phyloP scores from a whole-genome alignment of 208 protist species.

The Trypanosoma rangeli region DNA sequence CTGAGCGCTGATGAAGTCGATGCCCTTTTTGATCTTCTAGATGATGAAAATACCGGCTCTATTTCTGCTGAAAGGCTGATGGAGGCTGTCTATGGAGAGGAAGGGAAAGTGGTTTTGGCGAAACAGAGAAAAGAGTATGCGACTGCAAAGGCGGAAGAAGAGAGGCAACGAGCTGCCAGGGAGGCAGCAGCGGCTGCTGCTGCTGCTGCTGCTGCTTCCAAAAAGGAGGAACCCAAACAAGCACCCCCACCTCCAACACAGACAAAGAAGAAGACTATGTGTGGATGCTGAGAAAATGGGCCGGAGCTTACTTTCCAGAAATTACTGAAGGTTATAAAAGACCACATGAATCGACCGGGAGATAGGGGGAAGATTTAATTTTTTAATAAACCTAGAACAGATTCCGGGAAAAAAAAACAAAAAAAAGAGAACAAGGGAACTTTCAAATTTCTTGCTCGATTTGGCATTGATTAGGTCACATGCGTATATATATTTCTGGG shows the following conservation, averaged over 20 bases:
- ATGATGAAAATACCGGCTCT: slow-evolving; percentile 66
- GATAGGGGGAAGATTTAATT: neutral
- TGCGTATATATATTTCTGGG: neutral
- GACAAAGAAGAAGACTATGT: slow-evolving; percentile 50
- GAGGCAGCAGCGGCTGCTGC: slow-evolving; percentile 20
- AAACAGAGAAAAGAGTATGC: slow-evolving; percentile 51
- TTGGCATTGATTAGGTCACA: neutral
- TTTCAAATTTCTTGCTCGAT: neutral
- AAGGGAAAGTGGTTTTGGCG: slow-evolving; percentile 44
- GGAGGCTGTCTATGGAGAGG: slow-evolving; percentile 71
- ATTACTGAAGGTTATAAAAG: slow-evolving; percentile 8
- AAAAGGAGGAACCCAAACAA: neutral
- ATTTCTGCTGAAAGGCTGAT: slow-evolving; percentile 73
- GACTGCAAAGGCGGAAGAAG: slow-evolving; percentile 21
- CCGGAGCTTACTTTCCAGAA: slow-evolving; percentile 3
- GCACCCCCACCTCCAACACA: slow-evolving; percentile 3
- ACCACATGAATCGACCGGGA: neutral
- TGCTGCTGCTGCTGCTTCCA: slow-evolving; percentile 13
- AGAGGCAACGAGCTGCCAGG: slow-evolving; percentile 25
- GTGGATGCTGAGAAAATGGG: slow-evolving; percentile 36
- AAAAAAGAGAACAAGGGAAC: neutral
- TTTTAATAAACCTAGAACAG: too few species aligned
- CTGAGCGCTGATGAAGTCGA: slow-evolving; percentile 78
- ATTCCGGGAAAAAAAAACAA: neutral
- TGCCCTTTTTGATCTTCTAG: slow-evolving; percentile 73